Evolutionary conservation across 2,329 filamentous ascomycete species (phyloP), one percentile per base, ranked within the genome.

Genomic region (Colletotrichum sp.): DNA sequence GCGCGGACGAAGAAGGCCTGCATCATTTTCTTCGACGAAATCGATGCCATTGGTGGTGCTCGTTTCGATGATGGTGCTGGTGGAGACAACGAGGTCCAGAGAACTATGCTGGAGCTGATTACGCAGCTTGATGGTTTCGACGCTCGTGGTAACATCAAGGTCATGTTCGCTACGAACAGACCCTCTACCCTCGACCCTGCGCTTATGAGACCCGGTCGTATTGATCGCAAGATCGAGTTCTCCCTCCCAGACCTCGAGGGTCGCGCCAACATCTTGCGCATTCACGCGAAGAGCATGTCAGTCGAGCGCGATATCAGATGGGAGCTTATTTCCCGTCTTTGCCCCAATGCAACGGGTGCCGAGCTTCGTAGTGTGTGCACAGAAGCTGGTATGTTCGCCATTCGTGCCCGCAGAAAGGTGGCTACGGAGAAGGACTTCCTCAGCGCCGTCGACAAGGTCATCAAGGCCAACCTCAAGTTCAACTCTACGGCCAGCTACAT

Each of bases 21-120:
- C 86, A 99, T 99, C 84, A 99, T 99, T 87, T 99, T 99, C 93
- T 98, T 98, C 83, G 97, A 99, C 84, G 97, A 99, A 88, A 97
- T 99, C 78, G 96, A 99, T 85, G 96, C 96, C 65, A 95, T 99
- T 71, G 96, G 96, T 83, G 96, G 96, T 80, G 96, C 96, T 52
- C 95, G 96, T 85, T 98, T 99, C 83, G 96, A 99, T 82, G 96
- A 99, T 81, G 96, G 96, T 79, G 96, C 96, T 78, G 96, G 96
- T 81, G 96, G 96, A 82, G 96, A 99, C 86, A 99, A 99, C 83
- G 96, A 99, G 85, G 96, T 99, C 8, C 96, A 99, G 86, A 91
- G 96, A 88, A 99, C 96, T 79, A 99, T 99, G 96, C 87, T 99
- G 90, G 96, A 99, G 84, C 90, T 99, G 69, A 99, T 99, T 83